Base-by-base conservation (phyloP, 495 filamentous ascomycete genomes). In the Tuber indicum region DNA sequence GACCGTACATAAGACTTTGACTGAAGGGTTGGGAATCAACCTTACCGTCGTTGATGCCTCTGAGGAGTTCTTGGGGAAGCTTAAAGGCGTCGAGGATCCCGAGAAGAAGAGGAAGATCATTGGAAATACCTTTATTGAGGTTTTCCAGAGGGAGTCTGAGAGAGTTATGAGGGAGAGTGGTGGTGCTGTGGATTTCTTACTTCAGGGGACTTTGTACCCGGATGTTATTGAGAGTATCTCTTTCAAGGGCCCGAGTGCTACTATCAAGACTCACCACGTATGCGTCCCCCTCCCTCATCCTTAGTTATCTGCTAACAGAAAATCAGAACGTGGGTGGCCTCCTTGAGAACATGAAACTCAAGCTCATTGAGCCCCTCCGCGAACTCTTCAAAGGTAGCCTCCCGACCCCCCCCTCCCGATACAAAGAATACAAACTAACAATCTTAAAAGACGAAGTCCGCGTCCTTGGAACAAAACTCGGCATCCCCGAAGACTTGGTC, bases 51-150 rank as follows among this genome's bases (percentile, higher is more conserved):
- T 96, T 8, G 92, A 99, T 81, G 95, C 91, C 17, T 87, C 89
- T 26, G 86, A 94, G 79, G 86, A 86, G 23, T 98, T 98, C 86
- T 84, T 98, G 36, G 85, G 83, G 14, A 86, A 89, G 23, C 87
- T 99, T 14, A 90, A 91, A 84, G 94, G 93, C 42, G 89, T 96
- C 52, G 86, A 87, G 49, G 92, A 97, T 62, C 96, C 96, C 0
- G 95, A 98, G 85, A 88, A 91, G 85, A 99, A 99, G 88, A 89
- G 95, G 43, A 98, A 96, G 86, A 90, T 98, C 81, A 98, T 99
- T 81, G 95, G 94, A 45, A 87, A 87, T 76, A 91, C 88, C 36
- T 86, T 85, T 84, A 98, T 98, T 82, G 94, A 97, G 77, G 85
- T 97, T 39, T 98, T 97, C 85, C 90, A 97, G 84, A 87, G 90